phyloP scores from a whole-genome alignment of 192 early-diverging fungal species.

The Coemansia umbellata region DNA sequence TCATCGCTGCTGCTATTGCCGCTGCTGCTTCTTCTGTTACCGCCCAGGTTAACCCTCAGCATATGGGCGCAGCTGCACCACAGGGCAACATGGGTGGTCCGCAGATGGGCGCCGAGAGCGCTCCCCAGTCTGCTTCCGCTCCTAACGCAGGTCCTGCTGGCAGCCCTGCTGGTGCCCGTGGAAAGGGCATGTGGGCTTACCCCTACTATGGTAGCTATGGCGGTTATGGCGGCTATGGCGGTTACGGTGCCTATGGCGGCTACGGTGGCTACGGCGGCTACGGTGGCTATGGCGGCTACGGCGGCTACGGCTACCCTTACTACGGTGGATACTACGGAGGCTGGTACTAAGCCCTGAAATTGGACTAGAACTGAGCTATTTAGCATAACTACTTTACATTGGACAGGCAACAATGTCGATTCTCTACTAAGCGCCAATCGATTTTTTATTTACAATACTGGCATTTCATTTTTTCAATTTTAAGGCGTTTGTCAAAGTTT shows the following conservation, averaged over 20 bases:
- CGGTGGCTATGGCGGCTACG: conserved; percentile 20
- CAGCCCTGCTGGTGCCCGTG: conserved; percentile 41
- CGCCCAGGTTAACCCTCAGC: conserved; percentile 26
- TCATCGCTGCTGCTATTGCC: conserved; percentile 21
- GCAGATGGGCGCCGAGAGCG: conserved; percentile 26
- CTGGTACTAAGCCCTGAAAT: conserved; percentile 6
- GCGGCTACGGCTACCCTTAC: conserved; percentile 11
- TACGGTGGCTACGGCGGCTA: conserved; percentile 28
- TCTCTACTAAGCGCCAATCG: too few species aligned
- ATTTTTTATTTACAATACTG: too few species aligned
- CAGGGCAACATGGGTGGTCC: conserved; percentile 32
- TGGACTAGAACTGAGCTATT: too few species aligned
- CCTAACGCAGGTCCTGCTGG: conserved; percentile 40
- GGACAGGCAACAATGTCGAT: too few species aligned
- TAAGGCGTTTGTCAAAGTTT: too few species aligned
- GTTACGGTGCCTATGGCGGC: conserved; percentile 18
- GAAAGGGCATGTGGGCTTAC: conserved; percentile 51
- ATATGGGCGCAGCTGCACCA: conserved; percentile 24
- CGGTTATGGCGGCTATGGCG: conserved; percentile 25
- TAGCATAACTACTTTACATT: too few species aligned
- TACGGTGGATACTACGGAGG: conserved; percentile 27
- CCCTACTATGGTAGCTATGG: conserved; percentile 37
- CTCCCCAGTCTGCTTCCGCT: conserved; percentile 12
- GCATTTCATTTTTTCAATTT: too few species aligned
- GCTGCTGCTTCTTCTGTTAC: conserved; percentile 19